Evolutionary conservation across 768 basidiomycete species (phyloP), one percentile per base, ranked within the genome.

Genomic region (Melanogaster broomeanus): DNA sequence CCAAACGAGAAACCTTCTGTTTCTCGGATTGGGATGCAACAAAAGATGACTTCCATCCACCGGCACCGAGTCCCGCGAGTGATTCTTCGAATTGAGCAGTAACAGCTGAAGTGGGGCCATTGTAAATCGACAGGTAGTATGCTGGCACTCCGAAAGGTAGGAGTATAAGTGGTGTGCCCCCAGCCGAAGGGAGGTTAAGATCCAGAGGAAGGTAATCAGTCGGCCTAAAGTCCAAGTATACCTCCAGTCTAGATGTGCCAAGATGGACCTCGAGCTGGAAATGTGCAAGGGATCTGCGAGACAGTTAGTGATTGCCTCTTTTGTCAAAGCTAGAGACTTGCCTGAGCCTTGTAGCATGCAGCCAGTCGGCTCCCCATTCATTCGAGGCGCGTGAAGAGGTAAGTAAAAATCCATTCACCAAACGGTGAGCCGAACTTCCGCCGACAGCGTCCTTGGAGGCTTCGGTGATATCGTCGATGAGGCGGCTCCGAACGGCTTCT

Each of bases 111-210:
- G 82, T 81, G 27, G 88, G 84, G 19, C 87, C 90, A 15, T 73
- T 74, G 60, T 90, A 92, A n/a, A 73, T 67, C n/a, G 82, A 75
- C 35, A 91, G 72, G 57, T 80, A 88, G 67, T 85, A 88, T 3
- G 89, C 88, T 2, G 90, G 88, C 4, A 80, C 82, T 27, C 80
- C 84, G 53, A 83, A 77, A 5, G 90, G 90, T 18, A 91, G 75
- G 4, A 93, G 74, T 10, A 74, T 77, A 45, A 92, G 83, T 9
- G 88, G 88, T 11, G 83, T 77, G 9, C 89, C 88, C 10, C 81
- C 65, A 24, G 77, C 64, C 16, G 82, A 63, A 19, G 82, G 79
- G 12, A 77, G 66, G 22, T 42, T 42, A 28, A 51, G 42, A 51
- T 56, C 50, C 6, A 90, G 70, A 9, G 83, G 78, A 40, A 84